Base-by-base conservation (phyloP, 2,329 filamentous ascomycete genomes). In the Ophiostoma sp. region DNA sequence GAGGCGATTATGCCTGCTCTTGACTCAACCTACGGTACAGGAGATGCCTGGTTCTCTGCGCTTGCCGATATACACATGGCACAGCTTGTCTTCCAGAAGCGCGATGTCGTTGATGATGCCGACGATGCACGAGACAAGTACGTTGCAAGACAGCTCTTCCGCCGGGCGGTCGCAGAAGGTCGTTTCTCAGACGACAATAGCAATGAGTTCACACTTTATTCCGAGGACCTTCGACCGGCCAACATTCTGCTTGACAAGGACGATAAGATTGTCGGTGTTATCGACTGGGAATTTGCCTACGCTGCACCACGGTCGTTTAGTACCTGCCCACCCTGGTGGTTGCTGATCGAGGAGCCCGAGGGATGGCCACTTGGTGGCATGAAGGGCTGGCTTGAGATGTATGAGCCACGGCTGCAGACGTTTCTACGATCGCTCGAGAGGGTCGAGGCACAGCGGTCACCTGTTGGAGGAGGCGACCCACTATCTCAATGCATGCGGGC, bases 211-310 rank as follows among this genome's bases (percentile, higher is more conserved):
- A 66, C 73, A 4, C 75, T 82, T 15, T 82, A 76, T 72, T 78
- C 75, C 6, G 81, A 84, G 52, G 80, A 83, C 70, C 77, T 84
- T 8, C 75, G 78, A 0, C 73, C 81, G 0, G 76, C 63, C 72
- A 69, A 76, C 68, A 75, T 83, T 4, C 78, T 84, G 2, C 11
- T 84, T 0, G 74, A 79, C 15, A 74, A 79, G 0, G 33, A 75
- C 1, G 73, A 79, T 7, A 22, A 77, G 0, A 73, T 84, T 0
- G 76, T 79, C 9, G 81, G 77, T 2, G 78, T 82, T 0, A 81
- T 85, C 3, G 82, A 84, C 74, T 85, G 82, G 82, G 83, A 85
- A 73, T 82, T 80, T 68, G 72, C 79, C 1, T 82, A 82, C 72
- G 77, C 70, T 2, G 81, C 76, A 0, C 80, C 80, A 0, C 72